A percentile compares a stretch with the other conserved stretches of the same genome.
phyloP scores from a whole-genome alignment of 1,139 yeast species.

The Hansenula sp. region DNA sequence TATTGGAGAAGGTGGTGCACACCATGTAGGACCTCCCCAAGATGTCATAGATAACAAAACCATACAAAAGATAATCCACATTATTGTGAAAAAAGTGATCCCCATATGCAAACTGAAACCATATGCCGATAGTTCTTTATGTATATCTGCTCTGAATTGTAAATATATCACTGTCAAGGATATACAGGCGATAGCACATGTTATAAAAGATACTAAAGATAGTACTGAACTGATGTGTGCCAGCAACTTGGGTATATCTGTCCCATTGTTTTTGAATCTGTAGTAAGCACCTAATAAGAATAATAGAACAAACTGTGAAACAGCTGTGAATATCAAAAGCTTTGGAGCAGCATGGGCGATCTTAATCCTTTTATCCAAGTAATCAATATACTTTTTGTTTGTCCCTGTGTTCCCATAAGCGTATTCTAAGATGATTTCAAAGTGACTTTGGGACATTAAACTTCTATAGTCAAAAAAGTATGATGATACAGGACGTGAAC shows the following conservation, averaged over 20 bases:
- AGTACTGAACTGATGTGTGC: constrained; percentile 32
- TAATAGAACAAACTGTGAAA: constrained; percentile 27
- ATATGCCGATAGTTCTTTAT: constrained; percentile 33
- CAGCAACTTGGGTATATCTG: constrained; percentile 26
- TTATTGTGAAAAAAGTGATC: constrained; percentile 34
- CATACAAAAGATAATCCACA: constrained; percentile 33
- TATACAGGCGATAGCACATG: constrained; percentile 29
- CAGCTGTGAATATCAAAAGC: constrained; percentile 26
- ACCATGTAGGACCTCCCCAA: constrained; percentile 44
- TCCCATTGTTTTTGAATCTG: constrained; percentile 29
- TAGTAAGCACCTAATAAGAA: constrained; percentile 33
- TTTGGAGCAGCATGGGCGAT: constrained; percentile 25
- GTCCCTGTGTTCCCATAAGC: constrained; percentile 29
- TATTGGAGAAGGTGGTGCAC: constrained; percentile 27
- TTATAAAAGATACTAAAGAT: constrained; percentile 31
- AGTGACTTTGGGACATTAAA: constrained; percentile 35
- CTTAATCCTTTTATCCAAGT: constrained; percentile 20
- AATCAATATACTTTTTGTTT: constrained; percentile 16
- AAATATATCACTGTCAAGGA: constrained; percentile 27
- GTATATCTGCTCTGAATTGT: constrained; percentile 28
- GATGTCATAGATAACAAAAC: constrained; percentile 23
- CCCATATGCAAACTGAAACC: constrained; percentile 44
- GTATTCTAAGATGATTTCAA: constrained; percentile 43
- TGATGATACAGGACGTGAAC: neutral
- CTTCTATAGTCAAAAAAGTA: constrained; percentile 42